Evolutionary conservation across 805 yeast species (phyloP).

Genomic region (Naumovozyma baii): DNA sequence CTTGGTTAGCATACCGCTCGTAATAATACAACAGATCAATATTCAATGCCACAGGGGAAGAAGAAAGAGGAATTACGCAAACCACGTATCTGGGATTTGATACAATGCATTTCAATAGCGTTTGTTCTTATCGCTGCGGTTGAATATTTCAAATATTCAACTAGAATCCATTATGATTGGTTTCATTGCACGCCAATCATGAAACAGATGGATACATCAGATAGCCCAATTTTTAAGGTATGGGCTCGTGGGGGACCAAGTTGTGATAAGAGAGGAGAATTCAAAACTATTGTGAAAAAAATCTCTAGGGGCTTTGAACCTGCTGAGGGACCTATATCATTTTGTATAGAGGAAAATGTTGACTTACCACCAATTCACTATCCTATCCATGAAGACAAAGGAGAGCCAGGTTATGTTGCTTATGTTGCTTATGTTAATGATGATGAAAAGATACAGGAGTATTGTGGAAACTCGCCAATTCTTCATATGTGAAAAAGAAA

Average conservation of each 20-base stretch:
- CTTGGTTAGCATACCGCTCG: no score
- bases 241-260: slow-evolving; percentile 36
- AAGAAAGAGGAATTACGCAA: neutral
- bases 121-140: slow-evolving; percentile 32
- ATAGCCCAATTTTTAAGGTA: slow-evolving; percentile 24
- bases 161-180: slow-evolving; percentile 36
- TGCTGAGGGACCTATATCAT: slow-evolving; percentile 27
- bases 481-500: slow-evolving; percentile 16
- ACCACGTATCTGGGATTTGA: slow-evolving; percentile 11
- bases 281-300: slow-evolving; percentile 33
- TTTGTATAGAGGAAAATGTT: slow-evolving; percentile 32
- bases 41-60: neutral
- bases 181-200: slow-evolving; percentile 35
- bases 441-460: slow-evolving; percentile 11
- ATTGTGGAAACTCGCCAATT: slow-evolving; percentile 22
- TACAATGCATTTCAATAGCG: slow-evolving; percentile 25
- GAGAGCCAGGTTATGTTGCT: slow-evolving; percentile 30
- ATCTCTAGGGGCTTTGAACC: slow-evolving; percentile 34
- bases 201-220: slow-evolving; percentile 15
- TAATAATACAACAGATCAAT: no score
- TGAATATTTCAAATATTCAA: slow-evolving; percentile 36
- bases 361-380: slow-evolving; percentile 24
- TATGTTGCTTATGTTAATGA: slow-evolving; percentile 27
- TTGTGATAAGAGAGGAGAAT: slow-evolving; percentile 37
- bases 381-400: slow-evolving; percentile 28